Evolutionary conservation across 495 filamentous ascomycete genomes (phyloP), one percentile per base, ranked within the genome.

Genomic region (Haplographium delicatum): DNA sequence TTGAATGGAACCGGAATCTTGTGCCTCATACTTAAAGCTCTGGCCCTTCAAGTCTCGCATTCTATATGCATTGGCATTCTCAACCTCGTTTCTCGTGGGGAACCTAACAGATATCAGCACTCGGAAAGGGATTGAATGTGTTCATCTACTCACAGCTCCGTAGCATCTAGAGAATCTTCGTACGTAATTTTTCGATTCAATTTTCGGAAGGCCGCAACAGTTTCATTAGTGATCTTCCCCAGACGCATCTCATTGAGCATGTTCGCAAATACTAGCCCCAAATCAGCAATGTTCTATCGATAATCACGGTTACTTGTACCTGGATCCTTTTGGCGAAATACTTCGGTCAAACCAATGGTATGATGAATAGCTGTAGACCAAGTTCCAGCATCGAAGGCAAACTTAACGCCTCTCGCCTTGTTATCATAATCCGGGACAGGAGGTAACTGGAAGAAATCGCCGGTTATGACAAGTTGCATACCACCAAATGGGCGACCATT

Each of bases 241-340:
- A 97, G 71, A 39, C 93, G 81, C 91, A 98, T 95, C 66, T 98
- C 91, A 58, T 98, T 97, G 26, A 98, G 73, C 88, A 98, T 97
- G 4, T 77, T 72, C 5, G 93, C 93, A 63, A 98, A 98, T 38
- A 84, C 84, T 82, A 46, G 31, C 37, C 4, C 31, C 22, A 2
- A 7, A 28, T 15, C 34, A 44, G 34, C 18, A 19, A 13, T 18
- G n/a, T 22, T n/a, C 20, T 33, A 28, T 47, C 60, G 54, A 42
- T 34, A 28, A 11, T 15, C 23, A 44, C 1, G 51, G 57, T 11
- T 51, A 42, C 26, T 61, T 71, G 52, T 72, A 85, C 82, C 78
- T 28, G 91, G 89, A 65, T 98, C 94, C 56, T 82, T 86, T 61
- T 98, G 93, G 65, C 93, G 87, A 72, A 98, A 98, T 2, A 98